Evolutionary conservation across 495 filamentous ascomycete genomes (phyloP).

Genomic region (Penicillium tannophilum): DNA sequence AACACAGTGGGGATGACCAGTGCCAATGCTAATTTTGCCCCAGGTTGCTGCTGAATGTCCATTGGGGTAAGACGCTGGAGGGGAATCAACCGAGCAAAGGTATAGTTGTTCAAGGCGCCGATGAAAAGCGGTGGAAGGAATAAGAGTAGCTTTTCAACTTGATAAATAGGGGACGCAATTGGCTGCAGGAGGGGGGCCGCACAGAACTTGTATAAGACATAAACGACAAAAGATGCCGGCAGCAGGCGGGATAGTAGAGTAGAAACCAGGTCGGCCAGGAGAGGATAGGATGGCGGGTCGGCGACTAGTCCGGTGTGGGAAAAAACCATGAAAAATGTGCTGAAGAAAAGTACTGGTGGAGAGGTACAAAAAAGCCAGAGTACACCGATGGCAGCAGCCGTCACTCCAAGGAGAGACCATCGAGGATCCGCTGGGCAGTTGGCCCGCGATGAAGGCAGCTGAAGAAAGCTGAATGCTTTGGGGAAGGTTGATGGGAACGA

Average conservation of each 20-base stretch:
- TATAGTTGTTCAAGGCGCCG: conserved; percentile 80
- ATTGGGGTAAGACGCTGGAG: conserved; percentile 75
- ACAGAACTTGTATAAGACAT: conserved; percentile 74
- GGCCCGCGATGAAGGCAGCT: conserved; percentile 39
- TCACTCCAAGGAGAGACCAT: conserved; percentile 76
- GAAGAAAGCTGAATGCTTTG: conserved; percentile 68
- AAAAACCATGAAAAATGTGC: conserved; percentile 71
- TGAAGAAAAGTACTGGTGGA: conserved; percentile 69
- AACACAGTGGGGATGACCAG: conserved; percentile 65
- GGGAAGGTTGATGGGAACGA: conserved; percentile 79
- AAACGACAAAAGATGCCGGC: conserved; percentile 73
- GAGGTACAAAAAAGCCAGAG: conserved; percentile 72
- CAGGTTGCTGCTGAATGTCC: conserved; percentile 76
- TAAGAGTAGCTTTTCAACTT: conserved; percentile 71
- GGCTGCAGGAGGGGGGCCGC: conserved; percentile 54
- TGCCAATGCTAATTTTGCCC: conserved; percentile 69
- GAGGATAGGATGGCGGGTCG: conserved; percentile 65
- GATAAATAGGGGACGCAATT: conserved; percentile 58
- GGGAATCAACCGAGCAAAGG: conserved; percentile 76
- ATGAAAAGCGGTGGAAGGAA: conserved; percentile 78
- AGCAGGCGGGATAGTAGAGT: conserved; percentile 70
- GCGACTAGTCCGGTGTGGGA: conserved; percentile 78
- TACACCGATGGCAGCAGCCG: conserved; percentile 63
- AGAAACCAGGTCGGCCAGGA: conserved; percentile 64
- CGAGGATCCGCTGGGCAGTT: conserved; percentile 60